Conservation (phyloP, 2,329 filamentous ascomycete species). For the Exophiala oligosperma region DNA sequence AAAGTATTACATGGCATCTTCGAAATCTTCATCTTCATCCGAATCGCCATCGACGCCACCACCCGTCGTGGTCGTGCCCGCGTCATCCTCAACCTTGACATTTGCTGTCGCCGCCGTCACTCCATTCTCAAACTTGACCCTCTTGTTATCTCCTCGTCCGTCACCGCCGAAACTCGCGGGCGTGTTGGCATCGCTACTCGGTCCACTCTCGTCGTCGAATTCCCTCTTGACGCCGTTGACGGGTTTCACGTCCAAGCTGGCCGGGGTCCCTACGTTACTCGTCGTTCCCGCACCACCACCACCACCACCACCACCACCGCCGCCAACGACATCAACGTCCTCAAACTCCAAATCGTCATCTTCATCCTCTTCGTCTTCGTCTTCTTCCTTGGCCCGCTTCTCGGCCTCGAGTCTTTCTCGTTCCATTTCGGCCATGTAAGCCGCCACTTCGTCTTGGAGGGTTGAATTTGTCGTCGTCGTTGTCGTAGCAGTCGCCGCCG, state of each 20-base stretch:
- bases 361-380: conserved; percentile 28
- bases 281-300: neutral
- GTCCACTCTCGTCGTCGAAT: conserved; percentile 18
- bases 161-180: conserved; percentile 10
- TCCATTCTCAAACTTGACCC: conserved; percentile 26
- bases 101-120: neutral
- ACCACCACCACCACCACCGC: too few relatives aligned
- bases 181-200: conserved; percentile 24
- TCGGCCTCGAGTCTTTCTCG: conserved; percentile 22
- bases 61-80: neutral
- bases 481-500: neutral
- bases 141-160: conserved; percentile 15
- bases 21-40: conserved; percentile 32
- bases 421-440: conserved; percentile 26
- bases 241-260: conserved; percentile 7
- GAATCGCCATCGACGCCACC: conserved; percentile 19
- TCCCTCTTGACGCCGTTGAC: conserved; percentile 28
- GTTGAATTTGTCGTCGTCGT: neutral
- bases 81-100: conserved; percentile 4
- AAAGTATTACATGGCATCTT: conserved; percentile 22
- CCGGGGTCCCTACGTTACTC: conserved; percentile 20
- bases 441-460: conserved; percentile 20
- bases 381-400: conserved; percentile 21
- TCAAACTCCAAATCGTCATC: conserved; percentile 31
- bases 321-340: conserved; percentile 23